Evolutionary conservation across 2,329 filamentous ascomycete genomes (phyloP).

Genomic region (Sclerotinia glacialis): DNA sequence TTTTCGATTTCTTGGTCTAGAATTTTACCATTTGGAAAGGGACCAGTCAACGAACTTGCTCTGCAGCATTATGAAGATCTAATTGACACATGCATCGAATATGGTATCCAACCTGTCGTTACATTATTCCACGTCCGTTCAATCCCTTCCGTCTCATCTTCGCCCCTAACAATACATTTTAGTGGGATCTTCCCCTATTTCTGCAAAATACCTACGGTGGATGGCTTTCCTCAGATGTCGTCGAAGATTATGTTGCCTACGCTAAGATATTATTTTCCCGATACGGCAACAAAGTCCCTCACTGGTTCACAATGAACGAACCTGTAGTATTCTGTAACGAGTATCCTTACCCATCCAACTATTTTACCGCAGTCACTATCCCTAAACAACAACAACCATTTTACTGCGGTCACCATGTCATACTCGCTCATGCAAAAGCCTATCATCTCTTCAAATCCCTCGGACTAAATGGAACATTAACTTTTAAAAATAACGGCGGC

Average conservation of each 20-base stretch:
- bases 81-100: slow-evolving; percentile 49
- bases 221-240: slow-evolving; percentile 47
- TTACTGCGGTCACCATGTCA: slow-evolving; percentile 44
- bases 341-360: slow-evolving; percentile 35
- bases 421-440: slow-evolving; percentile 49
- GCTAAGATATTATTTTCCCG: slow-evolving; percentile 50
- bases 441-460: slow-evolving; percentile 54
- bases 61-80: slow-evolving; percentile 54
- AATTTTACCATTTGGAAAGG: slow-evolving; percentile 50
- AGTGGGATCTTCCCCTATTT: slow-evolving; percentile 36
- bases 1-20: slow-evolving; percentile 54
- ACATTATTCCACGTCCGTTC: slow-evolving; percentile 45
- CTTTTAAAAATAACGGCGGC: slow-evolving; percentile 44
- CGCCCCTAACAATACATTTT: not conserved
- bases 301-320: slow-evolving; percentile 55
- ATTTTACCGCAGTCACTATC: slow-evolving; percentile 42
- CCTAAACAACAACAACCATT: slow-evolving; percentile 43
- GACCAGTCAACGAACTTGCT: slow-evolving; percentile 50
- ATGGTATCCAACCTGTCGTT: slow-evolving; percentile 49
- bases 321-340: slow-evolving; percentile 41
- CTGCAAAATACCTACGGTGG: slow-evolving; percentile 45
- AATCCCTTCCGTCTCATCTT: no score
- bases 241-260: slow-evolving; percentile 51
- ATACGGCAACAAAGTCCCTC: slow-evolving; percentile 50
- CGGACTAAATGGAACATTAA: slow-evolving; percentile 49